phyloP scores from a whole-genome alignment of 495 filamentous ascomycete genomes.

The Xylaria flabelliformis region DNA sequence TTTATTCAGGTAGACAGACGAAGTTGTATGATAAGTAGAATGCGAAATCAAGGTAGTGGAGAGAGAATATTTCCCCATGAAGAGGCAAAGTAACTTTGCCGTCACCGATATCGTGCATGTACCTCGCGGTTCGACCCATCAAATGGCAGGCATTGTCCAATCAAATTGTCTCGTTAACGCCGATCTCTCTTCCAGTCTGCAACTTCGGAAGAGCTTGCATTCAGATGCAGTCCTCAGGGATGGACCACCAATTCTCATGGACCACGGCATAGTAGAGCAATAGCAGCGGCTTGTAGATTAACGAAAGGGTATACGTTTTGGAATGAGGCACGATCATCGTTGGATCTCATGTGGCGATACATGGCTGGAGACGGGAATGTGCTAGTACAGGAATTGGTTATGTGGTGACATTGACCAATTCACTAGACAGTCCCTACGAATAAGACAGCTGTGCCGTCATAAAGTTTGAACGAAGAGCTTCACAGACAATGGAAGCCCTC shows the following conservation, averaged over 20 bases:
- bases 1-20: background rate
- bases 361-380: background rate
- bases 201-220: background rate
- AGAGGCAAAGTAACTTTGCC: background rate
- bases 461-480: background rate
- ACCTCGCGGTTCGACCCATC: background rate
- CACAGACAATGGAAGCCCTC: background rate
- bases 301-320: background rate
- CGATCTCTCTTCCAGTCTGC: background rate
- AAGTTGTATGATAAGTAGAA: background rate
- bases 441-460: background rate
- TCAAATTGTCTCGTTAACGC: constrained; percentile 10
- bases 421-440: background rate
- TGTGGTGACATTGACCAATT: background rate
- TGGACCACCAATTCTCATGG: background rate
- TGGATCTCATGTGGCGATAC: background rate
- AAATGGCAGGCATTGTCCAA: constrained; percentile 6
- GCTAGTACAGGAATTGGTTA: background rate
- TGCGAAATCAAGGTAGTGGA: background rate
- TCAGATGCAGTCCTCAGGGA: background rate
- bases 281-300: background rate
- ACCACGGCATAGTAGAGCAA: background rate
- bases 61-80: background rate
- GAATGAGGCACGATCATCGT: background rate
- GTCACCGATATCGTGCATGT: constrained; percentile 6